Evolutionary conservation across 129 eudicot genomes (phyloP), one percentile per base, ranked within the genome.

Genomic region (Centaurea solstitialis): DNA sequence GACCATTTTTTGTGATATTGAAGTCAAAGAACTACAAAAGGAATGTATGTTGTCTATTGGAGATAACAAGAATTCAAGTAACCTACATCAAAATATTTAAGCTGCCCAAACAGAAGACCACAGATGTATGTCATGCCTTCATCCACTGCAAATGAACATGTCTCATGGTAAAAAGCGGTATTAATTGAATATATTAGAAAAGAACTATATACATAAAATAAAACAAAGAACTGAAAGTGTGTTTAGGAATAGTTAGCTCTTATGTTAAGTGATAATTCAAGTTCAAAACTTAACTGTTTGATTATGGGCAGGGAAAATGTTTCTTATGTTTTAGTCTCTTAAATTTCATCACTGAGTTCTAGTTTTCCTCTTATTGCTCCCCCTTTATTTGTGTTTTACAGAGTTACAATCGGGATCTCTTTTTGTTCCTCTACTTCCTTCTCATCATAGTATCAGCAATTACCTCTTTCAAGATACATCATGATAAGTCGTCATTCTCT

Each of bases 341-440:
- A 39, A 37, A 7, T 64, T 24, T 64, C 61, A 40, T 28, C 12
- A 64, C 21, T 66, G 62, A 64, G 37, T 61, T 62, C 82, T 76
- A 40, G 66, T 50, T 50, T 22, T 53, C 72, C 80, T 66, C 26
- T 57, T 70, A 45, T 57, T 57, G 40, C 8, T 81, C 33, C 57
- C 66, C 81, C 81, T 4, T 69, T 76, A 7, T 28, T 20, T 45
- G 20, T 80, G n/a, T 79, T 79, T 79, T 81, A 80, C 97, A 92
- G 97, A 88, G 81, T 79, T 93, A 90, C 88, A 90, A 87, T 79
- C 80, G 97, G 84, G 98, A 92, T 82, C 97, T 94, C 73, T 94
- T 92, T 85, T 67, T 88, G 81, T 94, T 94, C 81, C 93, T 94
- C 45, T 91, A 94, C 89, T 88, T 84, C 79, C 96, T 94, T 80